These are phyloP conservation scores for Alloascoidea hylecoeti DNA, from an alignment of 805 yeast species.

Conservation along the genomic window DNA sequence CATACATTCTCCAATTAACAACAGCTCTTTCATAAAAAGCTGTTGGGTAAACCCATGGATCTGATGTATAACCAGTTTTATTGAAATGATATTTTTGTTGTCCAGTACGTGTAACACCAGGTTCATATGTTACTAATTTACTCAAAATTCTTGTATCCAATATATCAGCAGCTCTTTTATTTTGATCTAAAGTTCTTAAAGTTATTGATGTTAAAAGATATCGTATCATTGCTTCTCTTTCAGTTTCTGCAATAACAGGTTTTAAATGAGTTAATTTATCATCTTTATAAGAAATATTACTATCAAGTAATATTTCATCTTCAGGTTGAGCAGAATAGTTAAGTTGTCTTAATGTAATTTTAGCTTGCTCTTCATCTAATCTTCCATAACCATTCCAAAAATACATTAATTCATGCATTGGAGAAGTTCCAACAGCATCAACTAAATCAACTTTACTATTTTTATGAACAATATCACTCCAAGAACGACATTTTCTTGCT, in stretches of 20 bases:
- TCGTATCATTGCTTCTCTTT: slow-evolving; percentile 56
- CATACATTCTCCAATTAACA: slow-evolving; percentile 57
- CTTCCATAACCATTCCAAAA: slow-evolving; percentile 89
- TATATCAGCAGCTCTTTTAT: slow-evolving; percentile 40
- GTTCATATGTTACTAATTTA: slow-evolving; percentile 21
- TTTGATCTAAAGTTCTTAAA: slow-evolving; percentile 48
- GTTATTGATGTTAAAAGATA: slow-evolving; percentile 46
- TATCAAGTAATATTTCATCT: slow-evolving; percentile 24
- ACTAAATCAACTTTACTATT: slow-evolving; percentile 27
- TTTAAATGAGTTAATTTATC: slow-evolving; percentile 10
- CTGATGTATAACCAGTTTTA: slow-evolving; percentile 24
- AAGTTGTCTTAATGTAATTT: slow-evolving; percentile 25
- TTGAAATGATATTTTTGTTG: slow-evolving; percentile 14
- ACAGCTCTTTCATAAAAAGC: slow-evolving; percentile 79
- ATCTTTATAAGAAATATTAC: slow-evolving; percentile 8
- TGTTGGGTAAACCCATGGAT: slow-evolving; percentile 85
- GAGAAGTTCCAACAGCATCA: slow-evolving; percentile 77
- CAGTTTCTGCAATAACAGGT: slow-evolving; percentile 29
- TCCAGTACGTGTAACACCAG: slow-evolving; percentile 16
- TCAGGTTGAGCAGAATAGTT: background rate
- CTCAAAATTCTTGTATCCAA: slow-evolving; percentile 39
- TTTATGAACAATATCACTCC: slow-evolving; percentile 14
- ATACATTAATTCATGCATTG: slow-evolving; percentile 73
- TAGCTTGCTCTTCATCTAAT: slow-evolving; percentile 52
- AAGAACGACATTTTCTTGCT: slow-evolving; percentile 46